Base-by-base conservation (phyloP, 2,329 filamentous ascomycete genomes). In the Orbilia oligospora region DNA sequence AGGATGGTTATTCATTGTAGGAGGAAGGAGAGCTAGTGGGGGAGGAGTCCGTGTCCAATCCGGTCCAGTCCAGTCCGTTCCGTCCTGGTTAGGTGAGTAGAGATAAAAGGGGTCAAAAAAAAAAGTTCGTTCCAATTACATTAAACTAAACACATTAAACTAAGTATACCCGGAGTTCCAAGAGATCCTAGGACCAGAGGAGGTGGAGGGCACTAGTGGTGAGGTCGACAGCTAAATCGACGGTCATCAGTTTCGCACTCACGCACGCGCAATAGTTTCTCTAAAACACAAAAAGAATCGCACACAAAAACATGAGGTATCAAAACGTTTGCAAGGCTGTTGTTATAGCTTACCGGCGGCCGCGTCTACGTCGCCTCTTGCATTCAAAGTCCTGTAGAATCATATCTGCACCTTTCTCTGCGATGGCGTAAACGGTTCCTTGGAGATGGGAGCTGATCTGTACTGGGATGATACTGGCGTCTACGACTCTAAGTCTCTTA, bases 401-500 rank as follows among this genome's bases (percentile, higher is more conserved):
- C 33, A 78, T 48, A 51, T 51, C 48, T 3, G 68, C 75, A 16
- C 66, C 75, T 46, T 72, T 78, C 30, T 78, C 71, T 27, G 72
- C 73, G 51, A 77, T 71, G n/a, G 80, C 75, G 70, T 79, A 78
- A 38, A 66, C 71, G 48, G 56, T 76, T 33, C 63, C 73, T 41
- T 69, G 80, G 81, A 80, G 71, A 84, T 84, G 82, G 81, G 82
- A 72, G 20, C 75, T 72, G 24, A 78, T 72, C 36, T 72, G 68
- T 10, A 78, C 16, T 53, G 51, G 70, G 58, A 41, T 67, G 44
- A 70, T 65, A 41, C 56, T 69, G 22, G 56, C 48, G 55, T 76
- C 86, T 4, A 87, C 85, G 27, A 87, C 84, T 61, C 86, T 83
- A 64, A 87, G 78, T 63, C 86, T 86, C 53, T 80, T 81, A 20